These are phyloP conservation scores for Terana coerulea DNA, from an alignment of 768 basidiomycete species.

Conservation along the genomic window DNA sequence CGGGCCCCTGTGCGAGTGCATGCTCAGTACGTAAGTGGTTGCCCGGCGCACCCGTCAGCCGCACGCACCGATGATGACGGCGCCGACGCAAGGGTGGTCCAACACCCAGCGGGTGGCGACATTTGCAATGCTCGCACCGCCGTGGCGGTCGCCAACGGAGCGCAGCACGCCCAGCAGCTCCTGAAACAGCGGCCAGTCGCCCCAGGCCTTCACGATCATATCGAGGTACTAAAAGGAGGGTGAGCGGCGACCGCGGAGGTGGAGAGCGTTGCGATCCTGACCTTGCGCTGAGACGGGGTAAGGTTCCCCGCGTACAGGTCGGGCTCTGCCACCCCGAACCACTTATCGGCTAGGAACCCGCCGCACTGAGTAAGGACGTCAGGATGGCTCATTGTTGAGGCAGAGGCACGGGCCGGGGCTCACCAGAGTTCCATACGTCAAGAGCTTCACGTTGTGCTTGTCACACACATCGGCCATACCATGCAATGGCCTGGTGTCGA, in stretches of 20 bases:
- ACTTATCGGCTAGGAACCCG: conserved; percentile 75
- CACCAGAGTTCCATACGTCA: conserved; percentile 82
- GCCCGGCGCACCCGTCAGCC: background rate
- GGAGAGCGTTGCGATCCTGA: conserved; percentile 22
- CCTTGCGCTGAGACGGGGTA: conserved; percentile 85
- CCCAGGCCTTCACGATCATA: conserved; percentile 78
- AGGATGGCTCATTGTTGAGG: background rate
- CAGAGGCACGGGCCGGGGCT: conserved; percentile 20
- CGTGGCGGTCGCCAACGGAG: conserved; percentile 63
- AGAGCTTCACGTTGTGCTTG: conserved; percentile 65
- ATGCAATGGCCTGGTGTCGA: conserved; percentile 74
- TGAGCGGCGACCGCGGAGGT: background rate
- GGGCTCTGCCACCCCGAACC: conserved; percentile 65
- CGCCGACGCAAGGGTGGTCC: conserved; percentile 73
- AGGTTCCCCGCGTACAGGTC: conserved; percentile 64
- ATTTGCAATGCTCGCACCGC: conserved; percentile 66
- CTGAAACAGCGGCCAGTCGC: conserved; percentile 74
- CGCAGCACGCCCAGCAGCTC: conserved; percentile 54
- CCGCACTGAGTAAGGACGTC: conserved; percentile 53
- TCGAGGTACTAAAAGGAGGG: conserved; percentile 69
- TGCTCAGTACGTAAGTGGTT: background rate
- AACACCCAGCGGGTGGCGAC: conserved; percentile 81
- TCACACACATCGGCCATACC: conserved; percentile 76
- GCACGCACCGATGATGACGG: conserved; percentile 67
- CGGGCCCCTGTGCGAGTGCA: conserved; percentile 49